Evolutionary conservation across 345 rosid species (phyloP).

Genomic region (Ricinus communis): DNA sequence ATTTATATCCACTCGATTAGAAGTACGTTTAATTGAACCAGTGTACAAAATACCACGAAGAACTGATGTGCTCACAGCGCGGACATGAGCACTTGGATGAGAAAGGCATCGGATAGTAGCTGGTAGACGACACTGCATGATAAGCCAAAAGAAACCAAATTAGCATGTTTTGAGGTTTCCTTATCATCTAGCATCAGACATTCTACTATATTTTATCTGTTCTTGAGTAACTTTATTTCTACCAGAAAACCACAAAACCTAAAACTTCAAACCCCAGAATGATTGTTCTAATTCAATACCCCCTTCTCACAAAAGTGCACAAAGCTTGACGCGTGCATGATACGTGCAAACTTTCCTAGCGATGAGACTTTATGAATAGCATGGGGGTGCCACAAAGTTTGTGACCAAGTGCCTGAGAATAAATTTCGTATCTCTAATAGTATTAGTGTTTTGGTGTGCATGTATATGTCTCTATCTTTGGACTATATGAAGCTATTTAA

Average conservation of each 20-base stretch:
- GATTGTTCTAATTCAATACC: neutral
- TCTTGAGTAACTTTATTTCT: neutral
- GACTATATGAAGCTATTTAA: neutral
- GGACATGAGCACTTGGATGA: conserved; percentile 95
- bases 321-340: neutral
- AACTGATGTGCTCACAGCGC: conserved; percentile 84
- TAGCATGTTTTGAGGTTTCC: neutral
- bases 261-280: neutral
- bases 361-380: neutral
- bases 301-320: neutral
- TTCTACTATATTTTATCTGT: neutral
- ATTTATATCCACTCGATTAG: conserved; percentile 46
- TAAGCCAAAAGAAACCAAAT: conserved; percentile 16
- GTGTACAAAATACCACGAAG: conserved; percentile 66
- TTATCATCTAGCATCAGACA: neutral
- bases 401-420: neutral
- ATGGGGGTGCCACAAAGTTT: too few relatives aligned
- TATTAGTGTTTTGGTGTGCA: neutral
- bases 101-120: conserved; percentile 82
- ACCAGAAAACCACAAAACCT: neutral
- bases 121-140: conserved; percentile 85
- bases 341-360: neutral
- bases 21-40: conserved; percentile 38
- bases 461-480: too few relatives aligned
- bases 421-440: neutral